Evolutionary conservation across 2,329 filamentous ascomycete genomes (phyloP), one percentile per base, ranked within the genome.

Genomic region (Esteya vermicola): DNA sequence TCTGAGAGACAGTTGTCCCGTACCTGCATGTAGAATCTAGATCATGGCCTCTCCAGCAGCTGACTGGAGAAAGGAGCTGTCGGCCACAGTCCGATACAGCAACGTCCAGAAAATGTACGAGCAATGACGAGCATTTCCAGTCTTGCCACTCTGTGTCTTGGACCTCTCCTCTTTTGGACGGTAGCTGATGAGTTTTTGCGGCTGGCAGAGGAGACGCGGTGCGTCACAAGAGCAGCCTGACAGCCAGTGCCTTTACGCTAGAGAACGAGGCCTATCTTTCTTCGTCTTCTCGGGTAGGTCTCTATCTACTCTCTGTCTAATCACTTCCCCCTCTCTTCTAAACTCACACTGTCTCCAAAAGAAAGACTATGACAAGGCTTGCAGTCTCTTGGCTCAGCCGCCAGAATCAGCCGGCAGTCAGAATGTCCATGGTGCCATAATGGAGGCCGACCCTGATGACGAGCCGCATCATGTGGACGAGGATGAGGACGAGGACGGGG

Each of bases 41-140:
- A 13, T 20, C 13, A 41, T 41, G 39, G 27, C 39, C 3, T 16
- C 33, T 6, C n/a, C 16, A 3, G n/a, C n/a, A n/a, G 23, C 23
- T 22, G 54, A 56, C 26, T 79, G 75, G 75, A 69, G 62, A 50
- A 53, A 54, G 19, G 56, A 58, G 3, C 55, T 81, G 43, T 67
- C 68, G 9, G 75, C 75, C 27, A 64, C 70, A 12, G 70, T 77
- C 39, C 66, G 80, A 41, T 75, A 80, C 54, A 68, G 71, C 41
- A 71, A 67, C 43, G 75, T 84, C 38, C 67, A 79, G 48, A 68
- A 62, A 43, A 63, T 81, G 75, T 78, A n/a, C n/a, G n/a, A n/a
- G n/a, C n/a, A n/a, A n/a, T n/a, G n/a, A n/a, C n/a, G n/a, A n/a
- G n/a, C n/a, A n/a, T n/a, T n/a, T n/a, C n/a, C n/a, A n/a, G n/a